phyloP scores from a whole-genome alignment of 2,329 filamentous ascomycete species.

The Fusarium stilboides region DNA sequence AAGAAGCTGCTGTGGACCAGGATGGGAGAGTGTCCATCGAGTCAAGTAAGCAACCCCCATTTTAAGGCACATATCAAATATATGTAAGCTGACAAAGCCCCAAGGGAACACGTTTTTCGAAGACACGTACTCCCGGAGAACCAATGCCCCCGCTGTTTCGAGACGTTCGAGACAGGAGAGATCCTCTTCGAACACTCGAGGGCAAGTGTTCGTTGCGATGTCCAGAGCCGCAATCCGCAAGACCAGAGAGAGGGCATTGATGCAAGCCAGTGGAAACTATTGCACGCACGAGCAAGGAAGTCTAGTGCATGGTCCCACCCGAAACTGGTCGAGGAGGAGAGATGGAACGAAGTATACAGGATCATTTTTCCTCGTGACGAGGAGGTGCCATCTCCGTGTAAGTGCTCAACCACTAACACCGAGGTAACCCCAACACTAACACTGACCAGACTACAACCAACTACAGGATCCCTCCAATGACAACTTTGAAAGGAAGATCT shows the following conservation, averaged over 20 bases:
- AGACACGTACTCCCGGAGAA: constrained; percentile 25
- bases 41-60: constrained; percentile 28
- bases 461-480: constrained; percentile 4
- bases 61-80: not conserved
- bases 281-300: constrained; percentile 18
- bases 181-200: constrained; percentile 20
- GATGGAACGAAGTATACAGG: constrained; percentile 31
- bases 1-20: constrained; percentile 36
- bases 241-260: constrained; percentile 23
- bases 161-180: constrained; percentile 10
- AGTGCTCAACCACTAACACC: constrained; percentile 12
- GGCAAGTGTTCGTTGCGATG: constrained; percentile 6
- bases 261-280: constrained; percentile 9
- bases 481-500: constrained; percentile 7
- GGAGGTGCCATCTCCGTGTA: constrained; percentile 32
- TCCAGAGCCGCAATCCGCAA: constrained; percentile 6
- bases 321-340: constrained; percentile 28
- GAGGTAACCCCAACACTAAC: constrained; percentile 5
- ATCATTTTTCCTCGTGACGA: constrained; percentile 37
- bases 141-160: constrained; percentile 29
- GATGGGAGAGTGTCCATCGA: constrained; percentile 32
- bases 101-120: constrained; percentile 38
- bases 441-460: constrained; percentile 20
- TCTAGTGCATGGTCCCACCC: not conserved
- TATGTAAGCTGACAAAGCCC: not conserved